These are phyloP conservation scores for Zasmidium angulare DNA, from an alignment of 2,329 filamentous ascomycete species.

Conservation along the genomic window DNA sequence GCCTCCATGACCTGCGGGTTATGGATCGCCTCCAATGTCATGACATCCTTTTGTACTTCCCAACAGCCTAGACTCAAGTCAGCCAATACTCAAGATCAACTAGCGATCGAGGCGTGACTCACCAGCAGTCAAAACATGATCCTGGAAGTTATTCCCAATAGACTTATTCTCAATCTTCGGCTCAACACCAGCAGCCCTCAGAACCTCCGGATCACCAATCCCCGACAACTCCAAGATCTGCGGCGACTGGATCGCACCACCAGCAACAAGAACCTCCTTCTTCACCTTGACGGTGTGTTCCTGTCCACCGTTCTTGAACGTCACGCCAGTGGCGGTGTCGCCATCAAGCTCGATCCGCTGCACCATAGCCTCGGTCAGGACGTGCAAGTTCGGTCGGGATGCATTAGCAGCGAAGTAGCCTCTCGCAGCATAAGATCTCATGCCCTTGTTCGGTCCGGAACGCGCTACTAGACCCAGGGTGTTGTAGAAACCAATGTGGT, in stretches of 20 bases:
- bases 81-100: too few species aligned
- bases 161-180: constrained; percentile 45
- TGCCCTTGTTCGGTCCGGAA: constrained; percentile 32
- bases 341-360: constrained; percentile 48
- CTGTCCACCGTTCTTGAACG: constrained; percentile 41
- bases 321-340: constrained; percentile 41
- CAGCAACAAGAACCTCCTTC: constrained; percentile 59
- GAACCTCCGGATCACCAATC: constrained; percentile 51
- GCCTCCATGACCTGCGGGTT: constrained; percentile 34
- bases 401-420: constrained; percentile 35
- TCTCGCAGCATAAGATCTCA: constrained; percentile 36
- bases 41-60: constrained; percentile 30
- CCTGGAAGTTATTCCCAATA: constrained; percentile 54
- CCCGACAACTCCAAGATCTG: constrained; percentile 63
- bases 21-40: constrained; percentile 32
- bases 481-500: constrained; percentile 38
- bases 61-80: constrained; percentile 13
- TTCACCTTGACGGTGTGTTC: constrained; percentile 37
- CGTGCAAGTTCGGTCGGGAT: constrained; percentile 33
- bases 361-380: constrained; percentile 44
- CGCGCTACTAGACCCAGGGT: constrained; percentile 30
- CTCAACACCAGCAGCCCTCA: constrained; percentile 40
- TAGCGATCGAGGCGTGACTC: too few species aligned
- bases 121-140: constrained; percentile 38
- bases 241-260: constrained; percentile 58